Base-by-base conservation (phyloP, 2,329 filamentous ascomycete species). In the Alternaria panax region DNA sequence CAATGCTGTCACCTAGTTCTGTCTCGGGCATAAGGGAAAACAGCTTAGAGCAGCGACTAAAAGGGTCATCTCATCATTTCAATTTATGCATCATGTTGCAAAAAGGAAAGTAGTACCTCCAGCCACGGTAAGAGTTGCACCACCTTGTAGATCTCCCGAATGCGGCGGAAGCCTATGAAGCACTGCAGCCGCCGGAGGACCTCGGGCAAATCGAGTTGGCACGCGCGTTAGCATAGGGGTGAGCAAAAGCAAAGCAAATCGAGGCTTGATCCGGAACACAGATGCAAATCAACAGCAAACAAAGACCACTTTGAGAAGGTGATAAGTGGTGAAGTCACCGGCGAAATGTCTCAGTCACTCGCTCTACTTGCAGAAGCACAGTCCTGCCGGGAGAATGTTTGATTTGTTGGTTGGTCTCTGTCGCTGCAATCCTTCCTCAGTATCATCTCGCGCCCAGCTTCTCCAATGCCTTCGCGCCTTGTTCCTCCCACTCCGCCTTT, bases 401-500 rank as follows among this genome's bases (percentile, higher is more conserved):
- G 45, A 59, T 67, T 63, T 63, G 53, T 46, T 61, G 55, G 58
- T 59, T 48, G 45, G 7, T 36, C 28, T 25, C 30, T 48, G 45
- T 36, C 28, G 14, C 48, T 54, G 47, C 58, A 56, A 51, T 32
- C 42, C 51, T 48, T 67, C 43, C 51, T 55, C 40, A 65, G 28
- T 43, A 56, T 76, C 67, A 95, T 87, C 94, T 89, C 51, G 93
- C 92, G 14, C 95, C 95, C 72, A 99, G 84, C 85, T 98, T 99
- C 83, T 96, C 92, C 75, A 99, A 81, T 61, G 91, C 89, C 58
- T 90, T 86, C 36, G 90, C 78, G 38, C 95, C 95, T 78, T 97
- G 90, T 81, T 99, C 95, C 75, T 95, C 87, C 95, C 95, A 99
- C 81, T 99, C 95, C 74, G 91, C 86, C 85, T 97, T 97, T 70